Conservation (phyloP, 257 asterid genomes). For the Primulina huaijiensis region DNA sequence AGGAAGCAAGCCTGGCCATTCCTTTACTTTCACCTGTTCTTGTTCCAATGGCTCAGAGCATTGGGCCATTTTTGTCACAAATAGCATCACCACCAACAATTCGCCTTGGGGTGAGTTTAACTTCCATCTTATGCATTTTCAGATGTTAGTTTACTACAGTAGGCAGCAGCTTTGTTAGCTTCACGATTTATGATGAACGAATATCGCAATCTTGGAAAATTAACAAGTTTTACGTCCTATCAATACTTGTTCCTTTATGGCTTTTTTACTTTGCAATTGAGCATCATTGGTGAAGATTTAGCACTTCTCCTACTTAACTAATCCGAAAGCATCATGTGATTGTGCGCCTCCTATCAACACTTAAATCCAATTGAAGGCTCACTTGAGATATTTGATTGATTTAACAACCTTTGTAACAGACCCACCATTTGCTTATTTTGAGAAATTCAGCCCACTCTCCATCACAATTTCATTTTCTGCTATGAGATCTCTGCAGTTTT, state of each 20-base stretch:
- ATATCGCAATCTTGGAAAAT: constrained; percentile 3
- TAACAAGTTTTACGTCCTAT: neutral
- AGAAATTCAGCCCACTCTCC: no score
- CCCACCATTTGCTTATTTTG: no score
- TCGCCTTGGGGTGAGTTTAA: constrained; percentile 79
- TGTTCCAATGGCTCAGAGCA: constrained; percentile 76
- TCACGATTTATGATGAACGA: neutral
- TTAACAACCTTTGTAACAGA: no score
- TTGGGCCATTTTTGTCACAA: constrained; percentile 82
- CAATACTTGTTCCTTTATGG: neutral
- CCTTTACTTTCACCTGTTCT: constrained; percentile 88
- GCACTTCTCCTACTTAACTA: constrained; percentile 1
- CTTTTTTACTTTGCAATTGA: no score
- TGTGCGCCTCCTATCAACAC: constrained; percentile 4
- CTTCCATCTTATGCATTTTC: constrained; percentile 13
- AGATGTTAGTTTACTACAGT: neutral
- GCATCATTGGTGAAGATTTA: no score
- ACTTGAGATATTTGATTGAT: no score
- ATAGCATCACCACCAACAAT: constrained; percentile 77
- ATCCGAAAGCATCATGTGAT: neutral
- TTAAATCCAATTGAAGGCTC: no score
- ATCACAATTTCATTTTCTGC: no score
- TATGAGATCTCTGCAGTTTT: no score
- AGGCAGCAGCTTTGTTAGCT: neutral
- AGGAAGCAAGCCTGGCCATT: constrained; percentile 88